A percentile compares a stretch with the other conserved stretches of the same genome.
Evolutionary conservation across 306 rosid species (phyloP).

Genomic region (Mucuna pruriens): DNA sequence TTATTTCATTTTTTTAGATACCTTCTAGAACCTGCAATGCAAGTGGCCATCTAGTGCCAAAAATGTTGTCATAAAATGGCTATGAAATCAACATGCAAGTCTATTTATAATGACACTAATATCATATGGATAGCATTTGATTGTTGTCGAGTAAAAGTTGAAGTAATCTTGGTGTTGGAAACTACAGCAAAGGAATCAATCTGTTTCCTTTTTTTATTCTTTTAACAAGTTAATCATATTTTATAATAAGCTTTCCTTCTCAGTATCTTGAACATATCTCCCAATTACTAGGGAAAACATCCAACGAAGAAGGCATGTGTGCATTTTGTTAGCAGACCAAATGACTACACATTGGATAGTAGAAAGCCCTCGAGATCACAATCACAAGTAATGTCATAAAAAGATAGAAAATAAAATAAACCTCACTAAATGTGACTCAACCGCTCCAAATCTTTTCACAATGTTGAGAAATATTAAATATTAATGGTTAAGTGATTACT

Average conservation of each 20-base stretch:
- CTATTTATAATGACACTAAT: neutral
- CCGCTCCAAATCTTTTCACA: neutral
- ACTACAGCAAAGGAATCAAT: neutral
- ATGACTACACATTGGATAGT: neutral
- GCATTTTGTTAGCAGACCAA: neutral
- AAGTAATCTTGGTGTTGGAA: neutral
- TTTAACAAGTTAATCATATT: neutral
- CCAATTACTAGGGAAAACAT: neutral
- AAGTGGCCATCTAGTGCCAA: neutral
- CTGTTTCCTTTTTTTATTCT: neutral
- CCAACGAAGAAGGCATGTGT: neutral
- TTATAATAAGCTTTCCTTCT: neutral
- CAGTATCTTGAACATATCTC: neutral
- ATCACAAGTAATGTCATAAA: neutral
- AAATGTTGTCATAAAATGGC: neutral
- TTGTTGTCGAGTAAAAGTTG: neutral
- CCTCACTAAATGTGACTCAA: neutral
- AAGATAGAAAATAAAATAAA: neutral
- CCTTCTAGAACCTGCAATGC: neutral
- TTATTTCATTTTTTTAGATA: neutral
- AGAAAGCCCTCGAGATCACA: neutral
- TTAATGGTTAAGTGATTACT: neutral
- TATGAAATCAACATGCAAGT: neutral
- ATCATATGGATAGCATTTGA: neutral
- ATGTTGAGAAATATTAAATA: neutral